phyloP scores from a whole-genome alignment of 148 eudicot genomes.

The Spergularia bocconei region DNA sequence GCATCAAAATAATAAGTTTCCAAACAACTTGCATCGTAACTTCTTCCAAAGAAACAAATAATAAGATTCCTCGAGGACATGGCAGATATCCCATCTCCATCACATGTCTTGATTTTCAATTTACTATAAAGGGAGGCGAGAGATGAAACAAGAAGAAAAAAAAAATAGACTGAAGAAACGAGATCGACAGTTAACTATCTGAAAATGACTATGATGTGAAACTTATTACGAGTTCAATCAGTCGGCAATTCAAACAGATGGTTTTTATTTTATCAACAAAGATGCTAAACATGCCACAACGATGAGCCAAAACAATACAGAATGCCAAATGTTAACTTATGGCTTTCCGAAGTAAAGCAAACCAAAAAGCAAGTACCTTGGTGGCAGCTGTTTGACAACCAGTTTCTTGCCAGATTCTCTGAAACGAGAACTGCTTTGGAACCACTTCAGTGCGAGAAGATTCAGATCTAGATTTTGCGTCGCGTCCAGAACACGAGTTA shows the following conservation, averaged over 20 bases:
- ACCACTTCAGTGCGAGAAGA: slow-evolving; percentile 41
- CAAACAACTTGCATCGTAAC: no score
- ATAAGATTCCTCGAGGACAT: not conserved
- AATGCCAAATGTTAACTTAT: not conserved
- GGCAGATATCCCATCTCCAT: not conserved
- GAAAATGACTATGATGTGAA: not conserved
- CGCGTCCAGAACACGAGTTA: slow-evolving; percentile 36
- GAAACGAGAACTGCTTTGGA: slow-evolving; percentile 58
- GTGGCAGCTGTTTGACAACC: slow-evolving; percentile 75
- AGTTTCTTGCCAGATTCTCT: slow-evolving; percentile 93
- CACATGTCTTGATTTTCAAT: not conserved
- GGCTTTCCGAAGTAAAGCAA: slow-evolving; percentile 10
- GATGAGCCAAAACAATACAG: not conserved
- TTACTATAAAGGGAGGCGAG: not conserved
- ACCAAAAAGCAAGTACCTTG: slow-evolving; percentile 48
- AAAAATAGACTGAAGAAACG: not conserved
- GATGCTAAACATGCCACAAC: not conserved
- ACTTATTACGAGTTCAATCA: not conserved
- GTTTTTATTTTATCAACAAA: not conserved
- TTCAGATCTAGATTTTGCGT: slow-evolving; percentile 36
- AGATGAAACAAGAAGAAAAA: not conserved
- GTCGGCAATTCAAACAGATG: not conserved
- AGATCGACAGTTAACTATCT: not conserved
- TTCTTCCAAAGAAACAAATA: no score
- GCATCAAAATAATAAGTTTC: not conserved